Base-by-base conservation (phyloP, 768 basidiomycete genomes). In the Suillus lakei region DNA sequence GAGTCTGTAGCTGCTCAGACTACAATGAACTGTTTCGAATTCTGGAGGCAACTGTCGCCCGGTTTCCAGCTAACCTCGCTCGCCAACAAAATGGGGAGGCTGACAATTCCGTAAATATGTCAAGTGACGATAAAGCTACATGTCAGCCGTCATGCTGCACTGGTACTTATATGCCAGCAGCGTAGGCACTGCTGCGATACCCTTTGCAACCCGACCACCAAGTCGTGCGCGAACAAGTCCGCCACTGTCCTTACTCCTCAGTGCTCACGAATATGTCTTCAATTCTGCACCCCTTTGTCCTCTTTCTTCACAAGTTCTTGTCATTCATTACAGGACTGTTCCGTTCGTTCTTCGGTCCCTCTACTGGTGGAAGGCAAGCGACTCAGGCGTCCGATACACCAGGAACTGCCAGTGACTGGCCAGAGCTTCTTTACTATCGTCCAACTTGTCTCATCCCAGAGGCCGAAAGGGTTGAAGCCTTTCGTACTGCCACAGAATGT, bases 321-420 rank as follows among this genome's bases (percentile, higher is more conserved):
- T 67, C 70, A 53, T 68, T 70, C 66, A 43, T 75, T 56, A 62
- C 68, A 63, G 73, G 72, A 50, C 75, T 75, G 70, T 73, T 72
- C 62, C 74, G 61, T 50, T 77, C 75, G 13, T 54, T 75, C 18
- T 30, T 68, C 68, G 66, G 68, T 0, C 64, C 75, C 64, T 72
- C 75, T 59, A 68, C 64, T 3, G 51, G 56, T 32, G 63, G 61
- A 26, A 67, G 67, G 44, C 68, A 66, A 48, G 26, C 73, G 0
- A 28, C 66, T 9, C 30, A 18, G 18, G 66, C 70, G n/a, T 61
- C 39, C 18, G 39, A 28, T 43, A 13, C 58, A 59, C 39, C 38
- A 30, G 39, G 28, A 59, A 41, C 58, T 21, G 8, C n/a, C n/a
- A 28, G 2, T n/a, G n/a, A n/a, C n/a, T n/a, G 39, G 26, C 28